phyloP scores from a whole-genome alignment of 768 basidiomycete genomes.

The Russula vinacea region DNA sequence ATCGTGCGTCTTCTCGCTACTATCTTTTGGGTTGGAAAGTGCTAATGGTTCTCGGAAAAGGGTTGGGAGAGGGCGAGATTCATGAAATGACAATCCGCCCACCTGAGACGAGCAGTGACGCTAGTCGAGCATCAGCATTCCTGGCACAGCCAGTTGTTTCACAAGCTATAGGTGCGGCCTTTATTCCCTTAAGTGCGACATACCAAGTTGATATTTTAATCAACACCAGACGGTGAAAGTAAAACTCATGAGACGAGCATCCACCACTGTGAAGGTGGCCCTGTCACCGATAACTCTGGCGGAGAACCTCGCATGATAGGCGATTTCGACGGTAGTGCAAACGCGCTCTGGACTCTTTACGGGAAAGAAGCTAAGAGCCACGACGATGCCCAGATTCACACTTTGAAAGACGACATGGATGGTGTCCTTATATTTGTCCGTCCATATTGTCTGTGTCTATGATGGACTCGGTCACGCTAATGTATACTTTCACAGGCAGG shows the following conservation, averaged over 20 bases:
- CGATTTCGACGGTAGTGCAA: constrained; percentile 39
- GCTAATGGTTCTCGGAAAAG: too few species aligned
- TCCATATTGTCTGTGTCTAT: not conserved
- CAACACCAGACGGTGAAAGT: not conserved
- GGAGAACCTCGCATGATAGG: not conserved
- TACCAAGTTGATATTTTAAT: too few species aligned
- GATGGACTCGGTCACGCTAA: not conserved
- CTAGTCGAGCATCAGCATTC: too few species aligned
- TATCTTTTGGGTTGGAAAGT: too few species aligned
- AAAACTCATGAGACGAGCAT: too few species aligned
- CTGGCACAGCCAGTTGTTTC: not conserved
- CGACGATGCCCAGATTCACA: constrained; percentile 34
- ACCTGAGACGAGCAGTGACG: too few species aligned
- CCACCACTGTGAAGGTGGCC: not conserved
- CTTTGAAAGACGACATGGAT: constrained; percentile 45
- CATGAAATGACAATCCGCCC: too few species aligned
- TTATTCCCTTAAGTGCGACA: not conserved
- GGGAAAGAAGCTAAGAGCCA: constrained; percentile 24
- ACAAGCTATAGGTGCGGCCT: not conserved
- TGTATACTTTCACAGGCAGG: constrained; percentile 6
- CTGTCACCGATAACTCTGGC: not conserved
- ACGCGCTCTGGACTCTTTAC: constrained; percentile 41
- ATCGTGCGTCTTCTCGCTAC: too few species aligned
- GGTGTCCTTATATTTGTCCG: constrained; percentile 42
- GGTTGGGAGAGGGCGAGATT: too few species aligned